Base-by-base conservation (phyloP, 2,329 filamentous ascomycete genomes). In the Pseudogymnoascus sp. region DNA sequence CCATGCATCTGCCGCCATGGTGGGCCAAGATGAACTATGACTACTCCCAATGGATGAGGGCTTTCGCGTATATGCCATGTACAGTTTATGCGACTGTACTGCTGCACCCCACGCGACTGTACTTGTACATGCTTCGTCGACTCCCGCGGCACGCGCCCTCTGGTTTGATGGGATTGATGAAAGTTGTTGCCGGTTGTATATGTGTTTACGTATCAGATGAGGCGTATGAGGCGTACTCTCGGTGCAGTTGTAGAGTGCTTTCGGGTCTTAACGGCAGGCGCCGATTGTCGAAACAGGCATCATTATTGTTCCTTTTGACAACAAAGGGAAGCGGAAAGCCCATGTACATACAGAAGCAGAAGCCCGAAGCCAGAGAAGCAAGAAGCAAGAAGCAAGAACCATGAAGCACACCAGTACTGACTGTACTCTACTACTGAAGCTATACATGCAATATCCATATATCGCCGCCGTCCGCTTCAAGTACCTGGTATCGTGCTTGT, bases 21-120 rank as follows among this genome's bases (percentile, higher is more conserved):
- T 48, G 41, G 41, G 21, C 41, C 41, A 48, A 48, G 41, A 48
- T 48, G 41, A 48, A 28, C 41, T 48, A 48, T 48, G 41, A 48
- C 41, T 48, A 48, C 41, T 28, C 21, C 21, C 21, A 28, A 48
- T 45, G 39, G 39, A 45, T 45, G 39, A 45, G 3, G 39, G 21
- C 39, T 45, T 26, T 45, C 21, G 39, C 39, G 39, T 26, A 45
- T 45, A 45, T 45, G 39, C 2, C 39, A 26, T 26, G 39, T 34
- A 28, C 6, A 7, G 26, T 13, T 6, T 23, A 45, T 45, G 39
- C 13, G 39, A 15, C 39, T 45, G 39, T 45, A 45, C 21, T 45
- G 39, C 39, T 45, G 39, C 39, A 45, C 39, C 39, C 39, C 39
- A 45, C 39, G 39, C 21, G 39, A 45, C 39, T 45, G 39, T 45